Evolutionary conservation across 768 basidiomycete species (phyloP), one percentile per base, ranked within the genome.

Genomic region (Paxillus rubicundulus): DNA sequence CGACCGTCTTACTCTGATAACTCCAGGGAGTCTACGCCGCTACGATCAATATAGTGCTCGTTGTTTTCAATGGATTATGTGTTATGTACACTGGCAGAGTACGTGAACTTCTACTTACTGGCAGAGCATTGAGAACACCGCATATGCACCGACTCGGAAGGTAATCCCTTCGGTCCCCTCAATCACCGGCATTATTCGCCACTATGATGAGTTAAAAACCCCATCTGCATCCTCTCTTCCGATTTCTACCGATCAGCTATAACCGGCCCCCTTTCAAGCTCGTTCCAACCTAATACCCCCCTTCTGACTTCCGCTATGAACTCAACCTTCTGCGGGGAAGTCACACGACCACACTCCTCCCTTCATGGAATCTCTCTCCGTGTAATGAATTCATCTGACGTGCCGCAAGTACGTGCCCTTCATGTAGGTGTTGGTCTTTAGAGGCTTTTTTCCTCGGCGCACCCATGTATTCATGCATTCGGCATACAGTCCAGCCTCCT

Each of bases 351-450:
- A 38, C 33, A 20, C 16, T 17, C 54, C 33, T 44, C 40, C 10
- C 41, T 53, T 5, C 51, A 56, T 18, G 47, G 46, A 7, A 18
- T 70, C 28, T 34, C 27, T 16, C 46, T 69, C 7, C 67, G 68
- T 8, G 21, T 49, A 18, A 67, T 69, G 67, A 69, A 60, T 21
- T 46, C 65, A 33, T 61, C 67, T 2, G 68, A 69, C 28, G 52
- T 71, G 27, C 56, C 58, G 13, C 59, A 61, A 30, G 57, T 71
- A 21, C 63, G 65, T 44, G 44, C 48, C 17, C 40, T 69, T 18
- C 68, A 69, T 37, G 68, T 65, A 39, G 39, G 69, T 50, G 6
- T 2, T 27, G 5, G 32, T 8, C 20, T 16, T 30, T 43, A 2
- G 28, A 30, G 18, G 27, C 47, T 6, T n/a, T 13, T 40, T 8